Conservation (phyloP, 306 rosid species). For the Oemleria cerasiformis region DNA sequence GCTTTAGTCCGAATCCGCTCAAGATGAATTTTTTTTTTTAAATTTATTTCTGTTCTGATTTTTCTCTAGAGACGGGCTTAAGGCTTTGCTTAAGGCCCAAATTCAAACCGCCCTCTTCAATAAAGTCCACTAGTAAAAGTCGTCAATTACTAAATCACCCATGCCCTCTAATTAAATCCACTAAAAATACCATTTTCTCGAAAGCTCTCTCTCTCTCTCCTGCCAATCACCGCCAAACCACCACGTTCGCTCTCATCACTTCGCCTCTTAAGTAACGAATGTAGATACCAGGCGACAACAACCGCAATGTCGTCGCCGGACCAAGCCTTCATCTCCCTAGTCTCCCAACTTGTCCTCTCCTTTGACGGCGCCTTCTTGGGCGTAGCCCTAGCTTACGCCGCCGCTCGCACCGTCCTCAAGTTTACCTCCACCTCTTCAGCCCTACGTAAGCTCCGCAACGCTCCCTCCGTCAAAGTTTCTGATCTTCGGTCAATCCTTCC, state of each 20-base stretch:
- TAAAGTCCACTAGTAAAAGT: neutral
- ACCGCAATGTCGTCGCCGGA: conserved; percentile 66
- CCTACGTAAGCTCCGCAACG: conserved; percentile 48
- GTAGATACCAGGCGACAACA: conserved; percentile 1
- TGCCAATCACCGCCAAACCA: neutral
- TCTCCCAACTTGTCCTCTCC: conserved; percentile 64
- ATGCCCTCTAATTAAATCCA: neutral
- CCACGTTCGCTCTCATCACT: neutral
- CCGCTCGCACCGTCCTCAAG: conserved; percentile 56
- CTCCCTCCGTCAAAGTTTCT: conserved; percentile 61
- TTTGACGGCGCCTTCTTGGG: conserved; percentile 88
- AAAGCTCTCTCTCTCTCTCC: neutral
- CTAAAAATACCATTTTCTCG: neutral
- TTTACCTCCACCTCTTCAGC: conserved; percentile 47
- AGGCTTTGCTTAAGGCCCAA: neutral
- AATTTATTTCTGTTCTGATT: no score
- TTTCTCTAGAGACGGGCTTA: no score
- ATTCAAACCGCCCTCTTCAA: neutral
- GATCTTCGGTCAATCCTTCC: conserved; percentile 73
- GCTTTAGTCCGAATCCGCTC: no score
- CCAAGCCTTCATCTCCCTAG: conserved; percentile 61
- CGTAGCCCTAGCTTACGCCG: conserved; percentile 57
- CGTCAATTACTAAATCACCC: neutral
- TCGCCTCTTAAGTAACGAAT: neutral
- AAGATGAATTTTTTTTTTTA: no score